phyloP scores from a whole-genome alignment of 305 asterid genomes.

The Nicotiana rustica region DNA sequence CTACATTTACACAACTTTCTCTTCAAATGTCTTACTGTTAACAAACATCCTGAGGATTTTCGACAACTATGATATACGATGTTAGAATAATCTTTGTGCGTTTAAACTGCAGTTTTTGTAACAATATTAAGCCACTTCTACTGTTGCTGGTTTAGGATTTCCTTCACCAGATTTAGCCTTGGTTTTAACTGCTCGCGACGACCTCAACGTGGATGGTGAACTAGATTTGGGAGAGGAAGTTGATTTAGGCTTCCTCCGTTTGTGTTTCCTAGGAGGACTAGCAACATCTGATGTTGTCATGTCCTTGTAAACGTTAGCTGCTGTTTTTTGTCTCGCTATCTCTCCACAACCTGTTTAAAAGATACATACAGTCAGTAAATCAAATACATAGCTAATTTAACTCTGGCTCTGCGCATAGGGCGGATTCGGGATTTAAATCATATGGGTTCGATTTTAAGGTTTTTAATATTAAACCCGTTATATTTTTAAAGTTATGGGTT shows the following conservation, averaged over 20 bases:
- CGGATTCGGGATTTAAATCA: no score
- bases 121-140: conserved; percentile 50
- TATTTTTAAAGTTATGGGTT: no score
- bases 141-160: conserved; percentile 46
- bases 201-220: conserved; percentile 50
- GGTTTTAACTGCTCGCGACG: conserved; percentile 51
- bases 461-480: no score
- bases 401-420: no score
- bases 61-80: conserved; percentile 20
- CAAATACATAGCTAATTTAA: no score
- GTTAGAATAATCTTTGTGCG: neutral
- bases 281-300: conserved; percentile 42
- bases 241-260: conserved; percentile 55
- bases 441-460: no score
- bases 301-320: neutral
- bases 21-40: no score
- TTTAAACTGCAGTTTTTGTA: neutral
- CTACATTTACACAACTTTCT: neutral
- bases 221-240: conserved; percentile 45
- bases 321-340: no score
- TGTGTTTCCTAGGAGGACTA: conserved; percentile 52
- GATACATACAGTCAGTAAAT: no score
- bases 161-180: conserved; percentile 56
- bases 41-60: neutral
- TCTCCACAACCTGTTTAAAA: no score